Evolutionary conservation across 345 rosid species (phyloP), one percentile per base, ranked within the genome.

Genomic region (Leavenworthia alabamica): DNA sequence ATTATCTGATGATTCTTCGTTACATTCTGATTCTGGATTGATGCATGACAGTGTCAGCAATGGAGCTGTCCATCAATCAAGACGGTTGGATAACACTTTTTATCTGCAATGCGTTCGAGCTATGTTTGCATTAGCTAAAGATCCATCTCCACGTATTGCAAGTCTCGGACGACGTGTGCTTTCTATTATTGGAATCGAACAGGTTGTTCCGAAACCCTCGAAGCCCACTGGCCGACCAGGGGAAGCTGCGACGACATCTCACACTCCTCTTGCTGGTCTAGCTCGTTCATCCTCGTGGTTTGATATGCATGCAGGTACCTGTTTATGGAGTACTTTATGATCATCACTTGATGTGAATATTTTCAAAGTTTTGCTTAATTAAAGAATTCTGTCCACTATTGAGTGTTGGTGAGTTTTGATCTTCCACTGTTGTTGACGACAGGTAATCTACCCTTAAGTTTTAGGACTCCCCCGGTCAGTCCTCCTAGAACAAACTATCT

Each of bases 381-480:
- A 22, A 2, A 23, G 35, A 50, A 57, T 26, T 55, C 48, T 51
- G 31, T 26, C 24, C 49, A 15, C 26, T 36, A 28, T 54, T 15
- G 50, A 58, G 10, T 45, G 26, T 32, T 49, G 19, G 49, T 48
- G 56, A 48, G 37, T 64, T 50, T n/a, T 67, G 59, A 75, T 44
- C 28, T 64, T 53, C 15, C 26, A 45, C 50, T 77, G 58, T 62
- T 78, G 14, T 59, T 76, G 28, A 79, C 69, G 53, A 56, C 86
- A 94, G 99, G 97, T 83, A 92, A 81, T 66, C 65, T 94, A 43
- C 88, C 96, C 58, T 69, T 81, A 63, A 82, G 86, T 56, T 94
- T 94, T 75, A 86, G 99, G 77, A 90, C 99, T 72, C 97, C 99
- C 66, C 93, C 97, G 31, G 99, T 94, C 59, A 90, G 99, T 70